Conservation (phyloP, 2,329 filamentous ascomycete species). For the Fusarium paranaense region DNA sequence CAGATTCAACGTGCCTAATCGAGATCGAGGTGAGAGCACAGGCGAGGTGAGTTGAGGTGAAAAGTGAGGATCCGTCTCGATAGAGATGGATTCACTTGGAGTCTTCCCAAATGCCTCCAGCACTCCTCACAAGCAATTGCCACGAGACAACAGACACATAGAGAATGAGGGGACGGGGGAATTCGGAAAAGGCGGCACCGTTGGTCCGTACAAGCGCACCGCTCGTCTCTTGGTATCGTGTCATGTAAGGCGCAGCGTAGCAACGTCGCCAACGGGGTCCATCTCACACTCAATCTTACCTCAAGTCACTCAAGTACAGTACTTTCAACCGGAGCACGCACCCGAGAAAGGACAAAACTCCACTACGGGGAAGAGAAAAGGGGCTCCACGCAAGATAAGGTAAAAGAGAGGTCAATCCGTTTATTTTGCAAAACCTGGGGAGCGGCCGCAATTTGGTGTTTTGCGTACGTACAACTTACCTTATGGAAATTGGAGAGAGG, state of each 20-base stretch:
- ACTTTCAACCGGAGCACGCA: slow-evolving; percentile 27
- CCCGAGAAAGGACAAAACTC: slow-evolving; percentile 8
- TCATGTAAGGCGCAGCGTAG: background rate
- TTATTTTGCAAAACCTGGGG: background rate
- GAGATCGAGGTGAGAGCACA: background rate
- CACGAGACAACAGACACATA: background rate
- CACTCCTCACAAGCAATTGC: background rate
- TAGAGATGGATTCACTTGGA: background rate
- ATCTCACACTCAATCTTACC: background rate
- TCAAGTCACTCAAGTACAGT: slow-evolving; percentile 33
- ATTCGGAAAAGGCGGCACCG: background rate
- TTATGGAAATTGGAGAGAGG: slow-evolving; percentile 40
- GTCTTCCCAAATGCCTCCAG: background rate
- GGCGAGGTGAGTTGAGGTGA: slow-evolving; percentile 10
- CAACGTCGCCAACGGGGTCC: background rate
- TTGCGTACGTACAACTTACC: slow-evolving; percentile 41
- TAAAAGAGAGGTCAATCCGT: background rate
- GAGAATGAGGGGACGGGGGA: background rate
- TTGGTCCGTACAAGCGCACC: background rate
- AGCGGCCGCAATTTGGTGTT: slow-evolving; percentile 24
- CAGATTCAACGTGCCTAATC: slow-evolving; percentile 2
- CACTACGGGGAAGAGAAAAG: slow-evolving; percentile 7
- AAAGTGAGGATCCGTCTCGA: background rate
- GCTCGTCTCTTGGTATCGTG: slow-evolving; percentile 4
- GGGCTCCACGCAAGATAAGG: slow-evolving; percentile 11